phyloP scores from a whole-genome alignment of 345 rosid genomes.

The Alliaria petiolata region DNA sequence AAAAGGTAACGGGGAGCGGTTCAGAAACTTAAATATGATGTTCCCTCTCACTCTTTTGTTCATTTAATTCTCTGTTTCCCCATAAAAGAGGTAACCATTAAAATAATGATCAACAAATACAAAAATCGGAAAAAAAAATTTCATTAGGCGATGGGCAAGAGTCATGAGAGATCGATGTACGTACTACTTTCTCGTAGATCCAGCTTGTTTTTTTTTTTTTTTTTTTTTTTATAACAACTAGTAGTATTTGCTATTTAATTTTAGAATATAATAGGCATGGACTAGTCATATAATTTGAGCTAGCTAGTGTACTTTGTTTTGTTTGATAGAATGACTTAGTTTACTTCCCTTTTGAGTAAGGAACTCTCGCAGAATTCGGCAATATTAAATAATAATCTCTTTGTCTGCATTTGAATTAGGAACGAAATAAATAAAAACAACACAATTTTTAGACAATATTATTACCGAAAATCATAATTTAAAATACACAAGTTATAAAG shows the following conservation, averaged over 20 bases:
- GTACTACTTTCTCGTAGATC: constrained; percentile 8
- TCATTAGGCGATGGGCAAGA: constrained; percentile 15
- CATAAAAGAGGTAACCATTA: constrained; percentile 16
- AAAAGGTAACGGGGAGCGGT: constrained; percentile 8
- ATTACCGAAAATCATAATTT: not conserved
- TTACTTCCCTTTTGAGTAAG: constrained; percentile 15
- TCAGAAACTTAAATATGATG: constrained; percentile 25
- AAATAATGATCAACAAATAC: not conserved
- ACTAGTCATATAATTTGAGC: constrained; percentile 5
- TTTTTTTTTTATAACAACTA: not conserved
- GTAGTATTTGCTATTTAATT: not conserved
- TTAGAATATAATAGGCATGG: not conserved
- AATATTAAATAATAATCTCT: not conserved
- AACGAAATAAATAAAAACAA: not conserved
- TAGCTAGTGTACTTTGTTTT: not conserved
- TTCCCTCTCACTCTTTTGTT: constrained; percentile 14
- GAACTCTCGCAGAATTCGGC: not conserved
- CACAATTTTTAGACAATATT: not conserved
- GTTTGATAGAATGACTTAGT: constrained; percentile 1
- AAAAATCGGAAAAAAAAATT: not conserved
- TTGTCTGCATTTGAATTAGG: not conserved
- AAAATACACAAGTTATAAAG: too few relatives aligned
- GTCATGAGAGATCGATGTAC: constrained; percentile 18
- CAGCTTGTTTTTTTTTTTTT: constrained; percentile 3
- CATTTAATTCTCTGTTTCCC: constrained; percentile 29